Evolutionary conservation across 2,329 filamentous ascomycete species (phyloP).

Genomic region (Botrytis fabae): DNA sequence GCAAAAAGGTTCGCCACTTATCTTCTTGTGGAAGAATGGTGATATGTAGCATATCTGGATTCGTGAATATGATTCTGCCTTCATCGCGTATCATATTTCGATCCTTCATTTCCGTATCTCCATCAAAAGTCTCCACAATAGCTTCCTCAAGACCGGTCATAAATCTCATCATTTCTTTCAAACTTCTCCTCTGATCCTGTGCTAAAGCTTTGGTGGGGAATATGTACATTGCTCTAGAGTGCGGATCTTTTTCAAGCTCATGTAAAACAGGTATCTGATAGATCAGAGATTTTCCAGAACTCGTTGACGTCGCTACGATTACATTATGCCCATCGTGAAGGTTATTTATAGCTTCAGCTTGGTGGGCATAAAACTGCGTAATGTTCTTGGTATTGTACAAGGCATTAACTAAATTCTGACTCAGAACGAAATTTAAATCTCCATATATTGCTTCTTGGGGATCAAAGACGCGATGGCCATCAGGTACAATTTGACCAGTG

Average conservation of each 20-base stretch:
- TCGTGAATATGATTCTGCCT: conserved; percentile 92
- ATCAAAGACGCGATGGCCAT: conserved; percentile 89
- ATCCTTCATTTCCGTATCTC: conserved; percentile 82
- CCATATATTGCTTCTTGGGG: conserved; percentile 79
- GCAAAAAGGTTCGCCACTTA: conserved; percentile 82
- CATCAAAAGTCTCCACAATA: conserved; percentile 91
- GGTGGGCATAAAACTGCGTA: conserved; percentile 83
- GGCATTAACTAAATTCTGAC: conserved; percentile 91
- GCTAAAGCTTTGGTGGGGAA: conserved; percentile 97
- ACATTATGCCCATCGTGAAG: conserved; percentile 81
- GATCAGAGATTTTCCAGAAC: conserved; percentile 96
- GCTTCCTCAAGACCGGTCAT: conserved; percentile 74
- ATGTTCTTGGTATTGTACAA: conserved; percentile 91
- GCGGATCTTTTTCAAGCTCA: conserved; percentile 73
- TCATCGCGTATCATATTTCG: conserved; percentile 82
- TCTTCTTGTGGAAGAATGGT: conserved; percentile 92
- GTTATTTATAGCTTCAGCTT: conserved; percentile 89
- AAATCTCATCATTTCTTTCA: conserved; percentile 80
- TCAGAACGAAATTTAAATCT: conserved; percentile 80
- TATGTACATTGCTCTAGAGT: conserved; percentile 91
- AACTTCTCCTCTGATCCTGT: conserved; percentile 86
- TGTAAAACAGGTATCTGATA: conserved; percentile 93
- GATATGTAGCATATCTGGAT: conserved; percentile 96
- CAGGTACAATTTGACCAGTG: conserved; percentile 85
- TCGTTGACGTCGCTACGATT: conserved; percentile 91